Evolutionary conservation across 495 filamentous ascomycete genomes (phyloP), one percentile per base, ranked within the genome.

Genomic region (Aspergillus kassunensis): DNA sequence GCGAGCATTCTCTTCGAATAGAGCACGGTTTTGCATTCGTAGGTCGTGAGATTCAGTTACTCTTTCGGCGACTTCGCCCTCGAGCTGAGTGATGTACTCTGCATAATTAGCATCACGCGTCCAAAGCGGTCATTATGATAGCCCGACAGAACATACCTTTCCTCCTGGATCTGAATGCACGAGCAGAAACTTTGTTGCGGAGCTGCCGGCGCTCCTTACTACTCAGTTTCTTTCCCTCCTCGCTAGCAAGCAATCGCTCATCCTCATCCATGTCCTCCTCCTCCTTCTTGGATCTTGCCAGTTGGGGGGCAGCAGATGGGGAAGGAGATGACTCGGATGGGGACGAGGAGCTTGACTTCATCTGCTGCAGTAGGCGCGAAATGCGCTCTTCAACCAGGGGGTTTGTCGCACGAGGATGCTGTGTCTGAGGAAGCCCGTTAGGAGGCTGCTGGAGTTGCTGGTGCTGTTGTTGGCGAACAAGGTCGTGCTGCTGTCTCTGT

Each of bases 181-280:
- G 84, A 53, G 93, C 93, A 31, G 93, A 99, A 9, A 99, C 93
- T 71, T 99, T 99, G 78, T 99, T 99, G 36, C 93, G 82, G 5
- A 99, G 72, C 68, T 97, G 93, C 31, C 93, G 83, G 33, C 93
- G 83, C 72, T 97, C 90, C 68, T 96, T 96, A 76, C 87, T 91
- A 68, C 80, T 90, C 33, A 99, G 78, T 71, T 95, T 96, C 82
- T 99, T 99, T 37, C 92, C 93, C 69, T 95, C 92, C 60, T 97
- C 93, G 56, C 91, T 96, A 5, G 89, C 89, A 13, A 99, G 79
- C 3, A 97, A 75, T 53, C 88, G 76, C 77, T 97, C 93, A 60
- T 99, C 93, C 66, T 96, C 91, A 68, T 99, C 93, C 92, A 98
- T 97, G 24, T 97, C 92, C 47, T 93, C 90, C 63, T 96, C 90